Percentiles rank a stretch among this genome's conserved stretches.
Conservation (phyloP, 1,139 yeast genomes). For the Yamadazyma siamensis region DNA sequence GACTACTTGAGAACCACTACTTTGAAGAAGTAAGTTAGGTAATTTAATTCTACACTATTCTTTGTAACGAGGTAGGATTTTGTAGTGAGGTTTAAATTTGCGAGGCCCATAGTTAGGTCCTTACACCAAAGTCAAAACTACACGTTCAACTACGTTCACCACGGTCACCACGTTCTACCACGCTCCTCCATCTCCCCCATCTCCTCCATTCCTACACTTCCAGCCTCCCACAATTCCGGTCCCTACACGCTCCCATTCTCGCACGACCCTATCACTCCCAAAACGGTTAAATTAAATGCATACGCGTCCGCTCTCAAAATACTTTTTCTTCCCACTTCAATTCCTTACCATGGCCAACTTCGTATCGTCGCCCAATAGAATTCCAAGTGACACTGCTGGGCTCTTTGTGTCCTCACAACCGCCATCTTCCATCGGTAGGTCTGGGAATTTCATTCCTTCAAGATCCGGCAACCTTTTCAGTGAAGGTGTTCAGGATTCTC, state of each 20-base stretch:
- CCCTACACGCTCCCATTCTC: too few species aligned
- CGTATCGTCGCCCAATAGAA: slow-evolving; percentile 45
- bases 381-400: slow-evolving; percentile 47
- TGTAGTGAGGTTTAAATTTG: too few species aligned
- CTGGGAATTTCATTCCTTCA: slow-evolving; percentile 27
- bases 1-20: slow-evolving; percentile 73
- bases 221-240: too few species aligned
- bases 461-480: slow-evolving; percentile 16
- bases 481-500: slow-evolving; percentile 17
- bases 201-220: too few species aligned
- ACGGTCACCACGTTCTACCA: too few species aligned
- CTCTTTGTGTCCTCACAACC: slow-evolving; percentile 44
- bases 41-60: too few species aligned
- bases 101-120: too few species aligned
- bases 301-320: slow-evolving; percentile 14
- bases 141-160: too few species aligned
- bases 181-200: too few species aligned
- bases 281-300: slow-evolving; percentile 13
- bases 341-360: slow-evolving; percentile 35
- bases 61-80: too few species aligned
- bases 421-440: slow-evolving; percentile 42
- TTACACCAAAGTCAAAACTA: too few species aligned
- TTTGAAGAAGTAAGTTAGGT: slow-evolving; percentile 5
- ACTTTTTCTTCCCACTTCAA: slow-evolving; percentile 1
- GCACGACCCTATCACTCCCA: not conserved